Percentiles rank a stretch among this genome's conserved stretches.
phyloP scores from a whole-genome alignment of 2,329 filamentous ascomycete genomes.

The Balansia obtecta region DNA sequence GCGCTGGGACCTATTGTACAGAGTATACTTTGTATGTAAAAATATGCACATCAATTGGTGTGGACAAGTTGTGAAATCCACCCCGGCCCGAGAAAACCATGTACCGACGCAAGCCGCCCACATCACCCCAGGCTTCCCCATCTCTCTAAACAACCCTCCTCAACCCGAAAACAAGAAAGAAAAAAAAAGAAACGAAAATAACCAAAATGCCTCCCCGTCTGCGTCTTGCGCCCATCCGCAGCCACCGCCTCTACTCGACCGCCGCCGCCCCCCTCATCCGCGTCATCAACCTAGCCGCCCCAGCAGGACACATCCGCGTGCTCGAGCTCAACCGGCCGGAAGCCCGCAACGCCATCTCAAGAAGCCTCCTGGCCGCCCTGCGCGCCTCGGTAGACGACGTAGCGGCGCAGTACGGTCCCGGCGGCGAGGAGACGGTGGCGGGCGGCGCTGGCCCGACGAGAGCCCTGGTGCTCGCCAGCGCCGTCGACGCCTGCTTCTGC shows the following conservation, averaged over 20 bases:
- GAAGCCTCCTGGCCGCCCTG: conserved; percentile 59
- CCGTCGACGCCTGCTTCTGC: conserved; percentile 80
- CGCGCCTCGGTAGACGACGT: conserved; percentile 61
- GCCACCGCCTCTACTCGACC: conserved; percentile 25
- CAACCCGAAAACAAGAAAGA: not conserved
- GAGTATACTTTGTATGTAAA: not conserved
- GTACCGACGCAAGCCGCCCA: conserved; percentile 4
- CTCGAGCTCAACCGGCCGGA: conserved; percentile 76
- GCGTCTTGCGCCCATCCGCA: conserved; percentile 8
- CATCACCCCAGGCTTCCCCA: not conserved
- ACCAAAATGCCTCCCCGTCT: conserved; percentile 22
- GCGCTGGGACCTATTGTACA: not conserved
- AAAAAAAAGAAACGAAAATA: conserved; percentile 6
- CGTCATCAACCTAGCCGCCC: conserved; percentile 62
- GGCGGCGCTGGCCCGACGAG: conserved; percentile 50
- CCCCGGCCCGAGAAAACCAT: not conserved
- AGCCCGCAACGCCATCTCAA: conserved; percentile 85
- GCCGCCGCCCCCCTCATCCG: conserved; percentile 41
- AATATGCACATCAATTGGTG: not conserved
- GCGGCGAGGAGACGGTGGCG: conserved; percentile 37
- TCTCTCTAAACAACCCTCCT: not conserved
- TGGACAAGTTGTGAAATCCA: not conserved
- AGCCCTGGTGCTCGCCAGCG: conserved; percentile 72
- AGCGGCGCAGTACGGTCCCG: conserved; percentile 44
- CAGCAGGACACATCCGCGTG: conserved; percentile 75